Percentiles rank a stretch among this genome's conserved stretches.
phyloP scores from a whole-genome alignment of 2,329 filamentous ascomycete species.

The Nigrospora osmanthi region DNA sequence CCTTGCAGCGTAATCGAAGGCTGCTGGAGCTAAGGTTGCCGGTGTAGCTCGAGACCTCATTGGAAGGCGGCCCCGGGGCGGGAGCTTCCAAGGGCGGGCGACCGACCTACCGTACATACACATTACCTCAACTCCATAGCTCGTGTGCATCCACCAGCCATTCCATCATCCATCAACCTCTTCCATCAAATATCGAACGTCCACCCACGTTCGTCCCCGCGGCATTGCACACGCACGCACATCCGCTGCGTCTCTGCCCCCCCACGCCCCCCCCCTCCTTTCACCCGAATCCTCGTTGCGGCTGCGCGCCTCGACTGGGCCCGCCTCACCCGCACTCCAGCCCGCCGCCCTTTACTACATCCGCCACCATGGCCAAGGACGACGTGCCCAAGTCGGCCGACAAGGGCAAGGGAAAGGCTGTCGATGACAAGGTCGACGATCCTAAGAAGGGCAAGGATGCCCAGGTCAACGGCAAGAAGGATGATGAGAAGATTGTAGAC shows the following conservation, averaged over 20 bases:
- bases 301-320: too few relatives aligned
- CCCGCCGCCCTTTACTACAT: background rate
- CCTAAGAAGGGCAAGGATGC: conserved; percentile 55
- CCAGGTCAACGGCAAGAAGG: conserved; percentile 67
- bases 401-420: conserved; percentile 94
- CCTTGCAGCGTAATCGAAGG: background rate
- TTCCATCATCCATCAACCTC: background rate
- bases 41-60: too few relatives aligned
- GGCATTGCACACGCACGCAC: background rate
- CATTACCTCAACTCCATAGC: background rate
- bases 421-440: conserved; percentile 55
- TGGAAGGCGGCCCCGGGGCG: too few relatives aligned
- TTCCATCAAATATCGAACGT: background rate
- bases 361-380: conserved; percentile 77
- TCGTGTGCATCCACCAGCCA: conserved; percentile 1
- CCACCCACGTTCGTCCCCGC: background rate
- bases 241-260: too few relatives aligned
- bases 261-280: too few relatives aligned
- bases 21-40: background rate
- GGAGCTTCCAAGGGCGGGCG: too few relatives aligned
- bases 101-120: too few relatives aligned
- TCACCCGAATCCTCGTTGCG: too few relatives aligned
- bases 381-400: conserved; percentile 77
- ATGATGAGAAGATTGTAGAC: conserved; percentile 52
- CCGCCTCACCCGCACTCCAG: background rate